Base-by-base conservation (phyloP, 2,329 filamentous ascomycete genomes). In the Gnomoniopsis sp. region DNA sequence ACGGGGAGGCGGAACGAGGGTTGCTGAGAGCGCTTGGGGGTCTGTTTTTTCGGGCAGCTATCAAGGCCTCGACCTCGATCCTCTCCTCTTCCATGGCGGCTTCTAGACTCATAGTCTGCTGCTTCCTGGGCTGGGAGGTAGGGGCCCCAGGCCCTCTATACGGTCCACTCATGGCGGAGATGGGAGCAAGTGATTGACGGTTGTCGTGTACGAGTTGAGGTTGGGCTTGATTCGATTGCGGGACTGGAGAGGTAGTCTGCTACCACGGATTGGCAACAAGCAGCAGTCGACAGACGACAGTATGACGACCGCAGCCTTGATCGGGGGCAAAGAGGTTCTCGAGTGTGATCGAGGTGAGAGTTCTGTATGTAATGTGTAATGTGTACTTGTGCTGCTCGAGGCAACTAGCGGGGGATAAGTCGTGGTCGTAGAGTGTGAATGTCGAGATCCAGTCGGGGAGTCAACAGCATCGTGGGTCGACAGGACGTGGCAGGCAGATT, bases 71-170 rank as follows among this genome's bases (percentile, higher is more conserved):
- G 43, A 92, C 86, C 74, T 91, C 88, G 63, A 81, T 79, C 62
- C 88, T 83, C 78, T 93, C 90, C 77, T 91, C 87, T 69, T 92
- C 89, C 63, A 92, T 79, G 64, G 87, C 84, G 51, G 88, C 84
- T 74, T 91, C 89, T 68, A 93, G 84, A 68, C 88, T 91, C 87
- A 91, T 91, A 21, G 77, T 76, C 53, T 74, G 34, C 8, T 73
- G 52, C 63, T 67, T 50, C 70, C 64, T 50, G 36, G 49, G 22
- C 50, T 33, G 49, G 53, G 47, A 53, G 49, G 55, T n/a, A 19
- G 53, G 21, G 21, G 21, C 53, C 33, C 36, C 12, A 4, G 53
- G 53, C 15, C 53, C 44, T 43, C 53, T 19, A 46, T 55, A 55
- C 17, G 53, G 33, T 12, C 26, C 21, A 23, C 21, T 41, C 72